Percentiles rank a stretch among this genome's conserved stretches.
These are phyloP conservation scores for Thalassiosira livingstoniorum DNA, from an alignment of 352 stramenopile genomes.

Conservation along the genomic window DNA sequence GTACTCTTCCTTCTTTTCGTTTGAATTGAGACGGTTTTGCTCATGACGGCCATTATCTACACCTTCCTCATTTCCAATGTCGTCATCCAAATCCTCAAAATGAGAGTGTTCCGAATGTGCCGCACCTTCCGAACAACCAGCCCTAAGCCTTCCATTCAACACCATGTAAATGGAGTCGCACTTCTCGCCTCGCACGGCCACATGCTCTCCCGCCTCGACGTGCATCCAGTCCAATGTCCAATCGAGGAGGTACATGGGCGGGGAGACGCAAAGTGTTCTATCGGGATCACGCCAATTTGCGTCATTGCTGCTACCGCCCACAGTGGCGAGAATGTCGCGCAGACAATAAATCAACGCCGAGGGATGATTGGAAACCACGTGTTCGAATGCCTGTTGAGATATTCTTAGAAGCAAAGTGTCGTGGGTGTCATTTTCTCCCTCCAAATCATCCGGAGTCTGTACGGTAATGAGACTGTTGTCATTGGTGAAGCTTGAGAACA, in stretches of 20 bases:
- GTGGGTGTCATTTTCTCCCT: no score
- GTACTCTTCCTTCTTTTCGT: constrained; percentile 33
- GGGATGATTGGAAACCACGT: constrained; percentile 52
- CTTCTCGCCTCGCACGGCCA: constrained; percentile 44
- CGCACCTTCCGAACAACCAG: neutral
- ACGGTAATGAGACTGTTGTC: constrained; percentile 59
- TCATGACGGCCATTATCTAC: constrained; percentile 17
- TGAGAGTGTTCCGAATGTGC: neutral
- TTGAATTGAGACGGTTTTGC: neutral
- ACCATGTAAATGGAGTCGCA: constrained; percentile 67
- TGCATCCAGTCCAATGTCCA: constrained; percentile 63
- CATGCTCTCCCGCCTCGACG: constrained; percentile 53
- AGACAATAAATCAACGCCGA: constrained; percentile 49
- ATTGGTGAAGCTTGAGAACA: constrained; percentile 55
- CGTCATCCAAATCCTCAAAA: no score
- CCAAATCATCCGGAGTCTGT: constrained; percentile 19
- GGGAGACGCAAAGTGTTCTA: constrained; percentile 45
- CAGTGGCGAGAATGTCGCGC: constrained; percentile 34
- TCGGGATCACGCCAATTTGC: no score
- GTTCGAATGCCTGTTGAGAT: constrained; percentile 46
- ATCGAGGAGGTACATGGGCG: constrained; percentile 55
- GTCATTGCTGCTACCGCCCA: constrained; percentile 29
- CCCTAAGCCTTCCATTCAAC: constrained; percentile 63
- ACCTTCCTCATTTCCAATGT: neutral
- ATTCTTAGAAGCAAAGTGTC: constrained; percentile 53